Base-by-base conservation (phyloP, 2,329 filamentous ascomycete genomes). In the Aschersonia sp. region DNA sequence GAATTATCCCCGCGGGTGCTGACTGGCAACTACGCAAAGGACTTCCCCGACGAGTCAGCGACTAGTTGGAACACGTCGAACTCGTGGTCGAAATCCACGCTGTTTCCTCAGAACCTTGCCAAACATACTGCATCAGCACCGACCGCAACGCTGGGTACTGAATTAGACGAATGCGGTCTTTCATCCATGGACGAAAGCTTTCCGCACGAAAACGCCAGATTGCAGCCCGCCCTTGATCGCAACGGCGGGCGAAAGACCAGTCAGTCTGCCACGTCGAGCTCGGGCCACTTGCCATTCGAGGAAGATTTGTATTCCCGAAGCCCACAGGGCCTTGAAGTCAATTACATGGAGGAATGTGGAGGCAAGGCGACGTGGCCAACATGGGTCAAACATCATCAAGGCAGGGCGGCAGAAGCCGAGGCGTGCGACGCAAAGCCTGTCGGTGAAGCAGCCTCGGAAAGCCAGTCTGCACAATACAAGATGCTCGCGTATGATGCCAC, bases 401-500 rank as follows among this genome's bases (percentile, higher is more conserved):
- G 43, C 38, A 43, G 51, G 44, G 41, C 35, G 31, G 3, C 38
- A 12, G 44, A 42, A 38, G 43, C 42, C 4, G 42, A 43, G 4
- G 6, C 30, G 6, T 28, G 12, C 9, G 31, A 9, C 9, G 32
- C 6, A 31, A 20, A 28, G 29, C 35, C 48, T 41, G 32, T 12
- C 30, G 30, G 28, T 4, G 40, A 28, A 38, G 28, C 40, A 5
- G 42, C 44, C 5, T 3, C 31, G 10, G 46, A 51, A 30, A 44
- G 48, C 5, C 50, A 54, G 5, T 46, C 54, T 5, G 47, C 49
- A 2, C 49, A 51, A 3, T 85, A 84, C 67, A 84, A 78, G 58
- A 73, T 85, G 35, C 68, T 87, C 5, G 81, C 78, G 2, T 85
- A 81, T 55, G 78, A 85, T 53, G 67, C 75, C 1, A 67, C 66